These are phyloP conservation scores for Pholiota molesta DNA, from an alignment of 768 basidiomycete species.

Conservation along the genomic window DNA sequence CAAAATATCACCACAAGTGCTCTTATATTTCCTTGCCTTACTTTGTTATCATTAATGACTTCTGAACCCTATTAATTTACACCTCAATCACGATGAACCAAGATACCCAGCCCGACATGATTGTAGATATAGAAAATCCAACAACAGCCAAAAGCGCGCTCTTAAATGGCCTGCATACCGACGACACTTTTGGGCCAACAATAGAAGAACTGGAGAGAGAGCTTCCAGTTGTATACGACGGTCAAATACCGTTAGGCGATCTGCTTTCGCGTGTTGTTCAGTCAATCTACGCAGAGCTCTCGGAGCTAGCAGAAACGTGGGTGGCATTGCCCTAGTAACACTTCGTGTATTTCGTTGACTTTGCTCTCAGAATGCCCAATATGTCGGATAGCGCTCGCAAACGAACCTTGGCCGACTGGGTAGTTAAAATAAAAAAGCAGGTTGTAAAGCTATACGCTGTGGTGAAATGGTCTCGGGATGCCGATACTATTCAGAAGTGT, in stretches of 20 bases:
- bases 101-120: conserved; percentile 10
- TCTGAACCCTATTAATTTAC: not conserved
- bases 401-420: conserved; percentile 83
- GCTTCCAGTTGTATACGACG: conserved; percentile 72
- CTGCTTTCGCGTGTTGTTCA: conserved; percentile 78
- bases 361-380: conserved; percentile 61
- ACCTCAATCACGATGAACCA: not conserved
- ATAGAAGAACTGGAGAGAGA: conserved; percentile 71
- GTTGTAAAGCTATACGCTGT: conserved; percentile 88
- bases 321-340: conserved; percentile 27
- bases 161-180: conserved; percentile 29
- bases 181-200: conserved; percentile 33
- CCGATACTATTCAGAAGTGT: conserved; percentile 82
- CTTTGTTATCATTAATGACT: conserved; percentile 1
- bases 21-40: not conserved
- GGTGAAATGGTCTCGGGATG: conserved; percentile 85
- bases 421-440: conserved; percentile 89
- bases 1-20: not conserved
- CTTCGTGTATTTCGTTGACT: conserved; percentile 6
- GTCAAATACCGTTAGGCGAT: conserved; percentile 73
- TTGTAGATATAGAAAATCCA: conserved; percentile 15
- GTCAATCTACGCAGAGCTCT: conserved; percentile 80
- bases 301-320: conserved; percentile 86
- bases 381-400: conserved; percentile 84
- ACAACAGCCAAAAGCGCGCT: conserved; percentile 6